Conservation (phyloP, 2,329 filamentous ascomycete genomes). For the Neofusicoccum umdonicola region DNA sequence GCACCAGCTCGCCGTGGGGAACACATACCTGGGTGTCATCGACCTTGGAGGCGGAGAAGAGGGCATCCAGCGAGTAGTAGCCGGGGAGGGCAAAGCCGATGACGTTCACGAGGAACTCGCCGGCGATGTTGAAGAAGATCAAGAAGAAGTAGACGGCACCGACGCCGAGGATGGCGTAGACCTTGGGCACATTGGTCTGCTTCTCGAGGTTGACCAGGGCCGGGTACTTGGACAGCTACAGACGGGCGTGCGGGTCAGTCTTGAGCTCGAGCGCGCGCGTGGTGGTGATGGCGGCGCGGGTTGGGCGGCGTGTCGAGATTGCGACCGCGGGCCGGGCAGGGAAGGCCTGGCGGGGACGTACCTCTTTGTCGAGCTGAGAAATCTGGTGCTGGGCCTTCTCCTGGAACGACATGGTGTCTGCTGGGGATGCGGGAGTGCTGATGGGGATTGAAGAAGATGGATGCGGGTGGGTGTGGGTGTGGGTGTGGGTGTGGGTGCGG, state of each 20-base stretch:
- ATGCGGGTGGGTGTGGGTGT: not conserved
- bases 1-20: conserved; percentile 17
- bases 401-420: conserved; percentile 67
- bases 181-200: conserved; percentile 79
- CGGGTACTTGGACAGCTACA: conserved; percentile 80
- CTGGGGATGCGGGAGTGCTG: conserved; percentile 9
- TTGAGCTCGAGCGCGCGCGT: not conserved
- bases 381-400: conserved; percentile 75
- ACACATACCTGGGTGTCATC: conserved; percentile 77
- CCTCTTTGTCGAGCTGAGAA: conserved; percentile 78
- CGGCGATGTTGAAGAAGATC: conserved; percentile 88
- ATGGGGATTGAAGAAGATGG: conserved; percentile 2
- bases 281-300: not conserved
- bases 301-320: conserved; percentile 3
- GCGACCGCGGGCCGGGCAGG: conserved; percentile 4
- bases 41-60: conserved; percentile 68
- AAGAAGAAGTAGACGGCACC: conserved; percentile 83
- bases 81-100: conserved; percentile 79
- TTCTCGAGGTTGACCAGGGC: conserved; percentile 81
- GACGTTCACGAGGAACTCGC: conserved; percentile 82
- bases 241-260: not conserved
- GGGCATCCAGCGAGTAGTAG: conserved; percentile 78
- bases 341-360: conserved; percentile 42
- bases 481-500: not conserved
- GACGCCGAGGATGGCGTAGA: conserved; percentile 75